Evolutionary conservation across 768 basidiomycete species (phyloP).

Genomic region (Phlebiopsis gigantea): DNA sequence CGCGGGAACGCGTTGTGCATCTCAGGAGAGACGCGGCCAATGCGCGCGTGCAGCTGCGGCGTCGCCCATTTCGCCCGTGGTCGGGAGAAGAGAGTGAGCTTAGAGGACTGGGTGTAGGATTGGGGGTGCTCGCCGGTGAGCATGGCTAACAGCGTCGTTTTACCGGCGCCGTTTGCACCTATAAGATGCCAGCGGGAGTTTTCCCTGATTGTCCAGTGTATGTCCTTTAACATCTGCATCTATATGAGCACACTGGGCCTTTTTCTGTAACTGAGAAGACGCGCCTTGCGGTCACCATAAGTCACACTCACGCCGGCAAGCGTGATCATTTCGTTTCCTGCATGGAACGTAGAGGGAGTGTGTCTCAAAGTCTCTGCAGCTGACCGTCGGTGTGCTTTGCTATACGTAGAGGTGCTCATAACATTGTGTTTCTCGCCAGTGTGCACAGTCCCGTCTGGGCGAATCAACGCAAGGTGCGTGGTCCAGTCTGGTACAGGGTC

Average conservation of each 20-base stretch:
- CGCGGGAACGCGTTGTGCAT: conserved; percentile 88
- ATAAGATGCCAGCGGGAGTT: conserved; percentile 90
- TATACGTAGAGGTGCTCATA: conserved; percentile 21
- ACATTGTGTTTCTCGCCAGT: conserved; percentile 49
- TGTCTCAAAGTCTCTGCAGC: background rate
- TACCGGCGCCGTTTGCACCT: conserved; percentile 91
- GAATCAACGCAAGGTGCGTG: conserved; percentile 57
- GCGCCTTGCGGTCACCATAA: conserved; percentile 64
- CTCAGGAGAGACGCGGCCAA: conserved; percentile 86
- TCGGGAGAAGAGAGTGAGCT: conserved; percentile 53
- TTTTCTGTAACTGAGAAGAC: background rate
- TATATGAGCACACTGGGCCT: background rate
- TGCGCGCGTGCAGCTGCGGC: conserved; percentile 52
- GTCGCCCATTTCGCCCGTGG: conserved; percentile 68
- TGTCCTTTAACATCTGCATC: conserved; percentile 61
- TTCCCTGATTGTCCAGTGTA: conserved; percentile 77
- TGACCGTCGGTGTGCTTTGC: no score
- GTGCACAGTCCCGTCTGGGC: conserved; percentile 37
- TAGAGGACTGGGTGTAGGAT: conserved; percentile 70
- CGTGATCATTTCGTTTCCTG: conserved; percentile 38
- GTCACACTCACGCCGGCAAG: conserved; percentile 63
- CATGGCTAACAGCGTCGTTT: conserved; percentile 90
- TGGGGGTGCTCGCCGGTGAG: conserved; percentile 94
- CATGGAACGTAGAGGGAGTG: background rate
- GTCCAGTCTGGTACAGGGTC: conserved; percentile 72